Evolutionary conservation across 306 rosid genomes (phyloP).

Genomic region (Gastrolobium villosum): DNA sequence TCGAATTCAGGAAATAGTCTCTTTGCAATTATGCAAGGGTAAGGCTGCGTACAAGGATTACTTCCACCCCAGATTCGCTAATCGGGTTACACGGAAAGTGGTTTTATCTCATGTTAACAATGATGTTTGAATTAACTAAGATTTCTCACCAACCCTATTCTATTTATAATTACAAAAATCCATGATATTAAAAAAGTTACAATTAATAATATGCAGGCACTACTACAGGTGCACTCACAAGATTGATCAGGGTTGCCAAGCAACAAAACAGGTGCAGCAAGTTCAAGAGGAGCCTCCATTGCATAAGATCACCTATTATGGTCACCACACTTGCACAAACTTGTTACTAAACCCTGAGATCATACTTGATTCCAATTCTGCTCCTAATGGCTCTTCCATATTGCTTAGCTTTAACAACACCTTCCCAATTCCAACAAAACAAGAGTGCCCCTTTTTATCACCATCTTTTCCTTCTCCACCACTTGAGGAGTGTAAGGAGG

Average conservation of each 20-base stretch:
- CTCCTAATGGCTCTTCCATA: conserved; percentile 29
- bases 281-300: conserved; percentile 61
- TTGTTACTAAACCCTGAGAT: conserved; percentile 45
- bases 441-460: conserved; percentile 44
- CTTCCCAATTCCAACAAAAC: conserved; percentile 37
- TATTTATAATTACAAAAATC: too few species aligned
- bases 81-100: too few species aligned
- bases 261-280: conserved; percentile 73
- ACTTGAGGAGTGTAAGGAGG: conserved; percentile 1
- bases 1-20: too few species aligned
- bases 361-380: conserved; percentile 45
- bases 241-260: conserved; percentile 66
- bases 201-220: conserved; percentile 64
- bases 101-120: too few species aligned
- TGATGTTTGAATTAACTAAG: too few species aligned
- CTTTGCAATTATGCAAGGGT: too few species aligned
- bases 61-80: too few species aligned
- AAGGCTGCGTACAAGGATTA: too few species aligned
- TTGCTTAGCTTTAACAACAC: conserved; percentile 58
- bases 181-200: too few species aligned
- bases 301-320: conserved; percentile 60
- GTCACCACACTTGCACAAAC: conserved; percentile 64
- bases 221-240: conserved; percentile 82
- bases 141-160: too few species aligned
- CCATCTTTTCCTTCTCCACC: conserved; percentile 10